phyloP scores from a whole-genome alignment of 2,329 filamentous ascomycete species.

The Tolypocladium amazonense region DNA sequence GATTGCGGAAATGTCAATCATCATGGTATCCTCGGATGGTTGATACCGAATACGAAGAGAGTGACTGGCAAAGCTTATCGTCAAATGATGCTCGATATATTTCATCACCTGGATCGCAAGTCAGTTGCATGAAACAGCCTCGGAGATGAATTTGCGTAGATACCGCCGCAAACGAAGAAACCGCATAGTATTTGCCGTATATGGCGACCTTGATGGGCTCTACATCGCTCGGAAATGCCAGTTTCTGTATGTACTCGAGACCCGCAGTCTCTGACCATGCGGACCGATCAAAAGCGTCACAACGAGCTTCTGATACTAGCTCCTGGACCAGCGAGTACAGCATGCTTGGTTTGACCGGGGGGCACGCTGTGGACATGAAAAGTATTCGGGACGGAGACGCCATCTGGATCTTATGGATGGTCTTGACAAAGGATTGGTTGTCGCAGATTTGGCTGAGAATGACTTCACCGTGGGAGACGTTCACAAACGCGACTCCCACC shows the following conservation, averaged over 20 bases:
- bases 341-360: constrained; percentile 58
- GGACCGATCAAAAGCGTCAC: constrained; percentile 54
- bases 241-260: constrained; percentile 63
- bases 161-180: constrained; percentile 79
- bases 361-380: constrained; percentile 59
- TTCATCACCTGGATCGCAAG: constrained; percentile 54
- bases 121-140: not conserved
- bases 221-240: constrained; percentile 73
- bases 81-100: constrained; percentile 63
- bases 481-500: constrained; percentile 79
- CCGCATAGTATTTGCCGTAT: constrained; percentile 75
- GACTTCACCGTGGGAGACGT: constrained; percentile 74
- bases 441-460: constrained; percentile 87
- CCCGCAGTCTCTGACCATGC: constrained; percentile 77
- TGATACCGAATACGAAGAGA: constrained; percentile 67
- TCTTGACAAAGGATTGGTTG: constrained; percentile 82
- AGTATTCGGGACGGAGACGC: constrained; percentile 72
- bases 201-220: constrained; percentile 72
- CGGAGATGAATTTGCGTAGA: constrained; percentile 16
- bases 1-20: constrained; percentile 86
- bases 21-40: constrained; percentile 85
- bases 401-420: constrained; percentile 75
- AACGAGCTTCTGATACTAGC: constrained; percentile 18
- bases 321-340: constrained; percentile 66
- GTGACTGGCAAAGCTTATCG: constrained; percentile 37